These are phyloP conservation scores for Podaxis sp. DNA, from an alignment of 768 basidiomycete genomes.

Conservation along the genomic window DNA sequence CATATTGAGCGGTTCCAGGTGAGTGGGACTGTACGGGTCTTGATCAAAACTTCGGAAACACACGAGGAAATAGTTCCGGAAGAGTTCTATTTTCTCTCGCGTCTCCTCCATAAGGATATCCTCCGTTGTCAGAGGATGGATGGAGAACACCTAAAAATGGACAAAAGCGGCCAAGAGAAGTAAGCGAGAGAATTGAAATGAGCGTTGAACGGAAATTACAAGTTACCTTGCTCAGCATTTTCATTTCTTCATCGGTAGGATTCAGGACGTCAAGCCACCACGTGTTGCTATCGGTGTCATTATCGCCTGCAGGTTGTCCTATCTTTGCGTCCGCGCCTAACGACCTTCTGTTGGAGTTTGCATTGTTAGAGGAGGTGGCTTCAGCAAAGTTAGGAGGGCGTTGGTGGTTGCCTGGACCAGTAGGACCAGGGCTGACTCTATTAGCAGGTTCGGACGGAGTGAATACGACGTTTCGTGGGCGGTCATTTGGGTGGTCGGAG, in stretches of 20 bases:
- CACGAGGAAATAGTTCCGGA: conserved; percentile 97
- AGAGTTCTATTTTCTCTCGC: conserved; percentile 99
- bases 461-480: conserved; percentile 23
- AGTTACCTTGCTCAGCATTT: conserved; percentile 85
- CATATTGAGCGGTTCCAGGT: conserved; percentile 98
- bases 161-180: not conserved
- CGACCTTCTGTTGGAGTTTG: conserved; percentile 1
- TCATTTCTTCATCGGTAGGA: conserved; percentile 99
- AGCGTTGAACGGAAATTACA: conserved; percentile 9
- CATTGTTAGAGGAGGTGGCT: conserved; percentile 4
- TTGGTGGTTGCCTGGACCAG: not conserved
- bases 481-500: conserved; percentile 20
- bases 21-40: conserved; percentile 94
- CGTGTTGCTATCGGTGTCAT: conserved; percentile 70
- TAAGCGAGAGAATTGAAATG: not conserved
- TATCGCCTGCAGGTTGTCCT: conserved; percentile 21
- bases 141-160: conserved; percentile 76
- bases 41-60: conserved; percentile 99
- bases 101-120: conserved; percentile 99
- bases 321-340: conserved; percentile 17
- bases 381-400: conserved; percentile 6
- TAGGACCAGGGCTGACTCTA: conserved; percentile 5
- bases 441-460: conserved; percentile 15
- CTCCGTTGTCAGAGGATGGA: conserved; percentile 98
- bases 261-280: conserved; percentile 97